Evolutionary conservation across 208 protist genomes (phyloP).

Genomic region (Phytomonas francai): DNA sequence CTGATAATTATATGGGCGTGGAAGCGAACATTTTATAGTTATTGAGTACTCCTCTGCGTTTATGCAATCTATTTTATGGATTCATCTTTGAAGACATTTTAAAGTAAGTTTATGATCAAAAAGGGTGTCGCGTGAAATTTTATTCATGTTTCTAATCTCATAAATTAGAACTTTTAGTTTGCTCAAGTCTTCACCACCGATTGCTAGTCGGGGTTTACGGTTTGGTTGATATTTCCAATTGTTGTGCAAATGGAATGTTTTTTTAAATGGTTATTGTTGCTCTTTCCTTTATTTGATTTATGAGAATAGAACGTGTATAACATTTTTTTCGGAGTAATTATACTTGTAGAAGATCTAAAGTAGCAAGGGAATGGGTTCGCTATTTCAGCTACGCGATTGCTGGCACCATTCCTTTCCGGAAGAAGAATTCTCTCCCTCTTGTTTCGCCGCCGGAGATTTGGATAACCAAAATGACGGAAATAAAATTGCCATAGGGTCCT

Average conservation of each 20-base stretch:
- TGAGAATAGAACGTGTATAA: not conserved
- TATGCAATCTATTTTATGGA: no score
- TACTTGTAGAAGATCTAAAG: constrained; percentile 6
- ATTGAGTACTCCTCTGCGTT: no score
- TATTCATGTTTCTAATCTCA: no score
- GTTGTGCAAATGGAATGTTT: constrained; percentile 1
- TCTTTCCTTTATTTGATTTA: constrained; percentile 8
- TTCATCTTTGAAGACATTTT: no score
- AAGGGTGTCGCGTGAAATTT: no score
- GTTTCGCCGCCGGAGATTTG: constrained; percentile 58
- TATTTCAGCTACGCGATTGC: constrained; percentile 88
- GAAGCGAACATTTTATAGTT: no score
- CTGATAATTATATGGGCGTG: no score
- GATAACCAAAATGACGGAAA: constrained; percentile 20
- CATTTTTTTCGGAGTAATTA: not conserved
- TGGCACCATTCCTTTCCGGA: constrained; percentile 72
- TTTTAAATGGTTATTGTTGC: constrained; percentile 7
- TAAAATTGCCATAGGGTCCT: constrained; percentile 73
- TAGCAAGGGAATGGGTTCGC: constrained; percentile 62
- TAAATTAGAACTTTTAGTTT: no score
- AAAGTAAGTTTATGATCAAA: no score
- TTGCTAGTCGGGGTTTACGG: not conserved
- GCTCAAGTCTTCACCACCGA: no score
- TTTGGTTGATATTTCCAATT: not conserved
- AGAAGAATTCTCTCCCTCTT: no score